Base-by-base conservation (phyloP, 805 yeast genomes). In the Blastobotrys attinorum region DNA sequence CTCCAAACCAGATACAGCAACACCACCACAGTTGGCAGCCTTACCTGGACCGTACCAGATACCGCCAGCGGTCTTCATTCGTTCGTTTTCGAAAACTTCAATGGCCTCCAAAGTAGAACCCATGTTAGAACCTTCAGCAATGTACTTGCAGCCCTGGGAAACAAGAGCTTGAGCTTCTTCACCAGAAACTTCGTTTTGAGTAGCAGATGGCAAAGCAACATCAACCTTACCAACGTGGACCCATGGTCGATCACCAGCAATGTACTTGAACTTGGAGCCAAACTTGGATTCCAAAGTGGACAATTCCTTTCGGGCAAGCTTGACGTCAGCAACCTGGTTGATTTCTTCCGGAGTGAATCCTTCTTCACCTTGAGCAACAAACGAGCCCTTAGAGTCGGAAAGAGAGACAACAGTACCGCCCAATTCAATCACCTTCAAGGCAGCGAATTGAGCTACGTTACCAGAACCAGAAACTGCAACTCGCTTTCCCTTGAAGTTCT, bases 1-100 rank as follows among this genome's bases (percentile, higher is more conserved):
- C 77, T 90, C 98, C 56, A 90, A 77, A 64, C 97, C 97, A 47
- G 96, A 87, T 47, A 89, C 97, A 47, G 96, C 95, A 59, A 90
- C 98, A 81, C 98, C 98, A 73, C 97, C 98, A 73, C 94, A 83
- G 81, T 90, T 90, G 62, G 97, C 90, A 58, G 97, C 97, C 79
- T 90, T 90, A 72, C 97, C 97, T 65, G 97, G 97, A 61, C 95
- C 97, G 72, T 89, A 90, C 98, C 98, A 90, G 70, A 88, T 85
- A 50, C 78, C 72, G 38, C 60, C 54, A 40, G 59, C 51, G 21
- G 39, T 23, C 23, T 49, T 42, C 31, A 49, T 42, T 34, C 73
- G 65, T 57, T 66, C 68, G 46, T 72, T 55, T 78, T 90, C 98
- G 60, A 89, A 90, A 50, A 85, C 88, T 56, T 82, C 87, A 57